These are phyloP conservation scores for Acidiella bohemica DNA, from an alignment of 495 filamentous ascomycete genomes.

Conservation along the genomic window DNA sequence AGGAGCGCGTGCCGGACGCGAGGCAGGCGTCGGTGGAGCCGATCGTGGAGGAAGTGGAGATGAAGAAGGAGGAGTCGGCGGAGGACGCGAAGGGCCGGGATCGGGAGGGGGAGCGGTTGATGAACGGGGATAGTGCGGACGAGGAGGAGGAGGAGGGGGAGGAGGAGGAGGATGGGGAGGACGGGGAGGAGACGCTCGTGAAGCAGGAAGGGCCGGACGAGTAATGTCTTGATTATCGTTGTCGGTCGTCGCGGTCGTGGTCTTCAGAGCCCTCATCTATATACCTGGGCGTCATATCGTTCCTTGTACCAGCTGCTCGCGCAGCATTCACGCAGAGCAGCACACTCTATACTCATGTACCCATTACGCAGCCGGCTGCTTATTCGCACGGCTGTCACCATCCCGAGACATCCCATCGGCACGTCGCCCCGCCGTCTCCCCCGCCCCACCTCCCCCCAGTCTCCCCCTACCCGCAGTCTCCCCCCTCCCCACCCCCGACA, in stretches of 20 bases:
- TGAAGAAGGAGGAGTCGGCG: slow-evolving; percentile 23
- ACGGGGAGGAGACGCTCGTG: slow-evolving; percentile 1
- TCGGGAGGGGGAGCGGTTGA: slow-evolving; percentile 6
- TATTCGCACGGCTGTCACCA: background rate
- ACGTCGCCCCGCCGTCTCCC: background rate
- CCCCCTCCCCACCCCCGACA: background rate
- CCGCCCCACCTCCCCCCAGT: background rate
- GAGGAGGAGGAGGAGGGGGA: slow-evolving; percentile 7
- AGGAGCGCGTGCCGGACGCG: slow-evolving; percentile 32
- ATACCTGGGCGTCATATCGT: background rate
- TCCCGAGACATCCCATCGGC: background rate
- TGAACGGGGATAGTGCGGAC: slow-evolving; percentile 1
- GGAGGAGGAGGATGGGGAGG: slow-evolving; percentile 9
- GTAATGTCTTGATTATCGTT: too few relatives aligned
- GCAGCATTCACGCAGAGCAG: background rate
- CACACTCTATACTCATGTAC: background rate
- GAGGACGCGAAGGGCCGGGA: slow-evolving; percentile 16
- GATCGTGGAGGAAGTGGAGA: slow-evolving; percentile 22
- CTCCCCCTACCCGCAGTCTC: background rate
- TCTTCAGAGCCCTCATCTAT: background rate
- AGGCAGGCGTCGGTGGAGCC: slow-evolving; percentile 27
- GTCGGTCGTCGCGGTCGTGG: background rate
- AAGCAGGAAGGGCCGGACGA: background rate
- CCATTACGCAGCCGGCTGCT: background rate
- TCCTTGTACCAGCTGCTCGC: background rate